Evolutionary conservation across 345 rosid genomes (phyloP).

Genomic region (Capsella bursapastoris): DNA sequence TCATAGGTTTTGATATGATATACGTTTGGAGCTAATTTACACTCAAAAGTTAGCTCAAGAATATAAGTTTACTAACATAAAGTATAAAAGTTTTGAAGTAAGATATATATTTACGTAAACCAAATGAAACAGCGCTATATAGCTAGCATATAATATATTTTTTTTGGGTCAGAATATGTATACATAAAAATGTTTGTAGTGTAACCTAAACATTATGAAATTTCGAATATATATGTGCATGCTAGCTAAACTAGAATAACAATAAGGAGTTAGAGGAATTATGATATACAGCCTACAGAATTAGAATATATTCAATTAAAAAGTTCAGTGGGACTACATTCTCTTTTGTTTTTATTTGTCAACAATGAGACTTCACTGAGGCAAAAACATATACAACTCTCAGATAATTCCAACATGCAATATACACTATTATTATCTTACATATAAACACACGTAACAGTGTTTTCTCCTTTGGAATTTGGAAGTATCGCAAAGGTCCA

Average conservation of each 20-base stretch:
- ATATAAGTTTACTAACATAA: no score
- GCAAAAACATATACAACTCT: constrained; percentile 12
- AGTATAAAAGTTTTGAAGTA: no score
- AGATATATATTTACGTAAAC: no score
- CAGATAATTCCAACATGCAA: constrained; percentile 26
- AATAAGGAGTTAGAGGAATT: not conserved
- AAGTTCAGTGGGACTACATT: constrained; percentile 6
- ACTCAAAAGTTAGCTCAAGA: no score
- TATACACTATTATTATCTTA: not conserved
- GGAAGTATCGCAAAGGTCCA: constrained; percentile 45
- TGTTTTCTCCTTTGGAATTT: constrained; percentile 23
- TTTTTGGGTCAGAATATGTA: not conserved
- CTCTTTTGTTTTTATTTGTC: not conserved
- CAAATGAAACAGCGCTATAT: not conserved
- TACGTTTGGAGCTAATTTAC: no score
- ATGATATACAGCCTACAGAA: not conserved
- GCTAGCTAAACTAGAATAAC: not conserved
- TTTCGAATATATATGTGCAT: not conserved
- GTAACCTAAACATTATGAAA: not conserved
- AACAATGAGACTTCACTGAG: not conserved
- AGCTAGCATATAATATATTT: not conserved
- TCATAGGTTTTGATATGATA: no score
- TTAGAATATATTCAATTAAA: not conserved
- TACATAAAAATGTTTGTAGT: not conserved
- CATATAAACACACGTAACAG: constrained; percentile 6